A percentile compares a stretch with the other conserved stretches of the same genome.
These are phyloP conservation scores for Yarrowia phangngaensis DNA, from an alignment of 805 yeast species.

Conservation along the genomic window DNA sequence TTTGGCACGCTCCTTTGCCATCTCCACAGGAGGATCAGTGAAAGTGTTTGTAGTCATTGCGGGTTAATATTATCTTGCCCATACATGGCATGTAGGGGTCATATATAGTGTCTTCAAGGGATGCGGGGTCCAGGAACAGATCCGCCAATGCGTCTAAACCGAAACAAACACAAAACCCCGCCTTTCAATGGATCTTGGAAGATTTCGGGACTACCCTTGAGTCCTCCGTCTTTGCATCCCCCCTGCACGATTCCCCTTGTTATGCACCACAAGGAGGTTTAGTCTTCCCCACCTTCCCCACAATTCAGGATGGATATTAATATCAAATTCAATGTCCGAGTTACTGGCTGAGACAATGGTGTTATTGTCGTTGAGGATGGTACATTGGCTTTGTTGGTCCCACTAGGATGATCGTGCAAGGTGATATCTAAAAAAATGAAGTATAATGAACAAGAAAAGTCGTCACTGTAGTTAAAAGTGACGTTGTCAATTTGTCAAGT, in stretches of 20 bases:
- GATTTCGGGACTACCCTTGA: no score
- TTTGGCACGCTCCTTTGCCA: conserved; percentile 42
- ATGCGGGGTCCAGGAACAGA: no score
- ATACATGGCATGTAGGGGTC: background rate
- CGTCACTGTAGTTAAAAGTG: background rate
- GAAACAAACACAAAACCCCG: no score
- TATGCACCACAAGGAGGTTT: background rate
- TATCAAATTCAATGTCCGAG: no score
- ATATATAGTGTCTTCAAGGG: background rate
- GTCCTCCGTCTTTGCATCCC: conserved; percentile 13
- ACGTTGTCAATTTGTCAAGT: background rate
- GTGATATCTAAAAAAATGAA: no score
- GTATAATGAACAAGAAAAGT: no score
- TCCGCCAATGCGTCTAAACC: no score
- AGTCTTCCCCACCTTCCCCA: no score
- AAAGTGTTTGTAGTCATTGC: conserved; percentile 31
- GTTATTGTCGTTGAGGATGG: background rate
- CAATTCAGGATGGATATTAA: no score
- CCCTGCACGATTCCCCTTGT: background rate
- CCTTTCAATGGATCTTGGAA: no score
- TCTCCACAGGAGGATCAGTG: conserved; percentile 39
- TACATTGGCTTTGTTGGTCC: background rate
- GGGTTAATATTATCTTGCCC: background rate
- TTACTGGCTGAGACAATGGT: no score
- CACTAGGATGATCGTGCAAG: background rate